Conservation (phyloP, 257 asterid genomes). For the Przewalskia tangutica region DNA sequence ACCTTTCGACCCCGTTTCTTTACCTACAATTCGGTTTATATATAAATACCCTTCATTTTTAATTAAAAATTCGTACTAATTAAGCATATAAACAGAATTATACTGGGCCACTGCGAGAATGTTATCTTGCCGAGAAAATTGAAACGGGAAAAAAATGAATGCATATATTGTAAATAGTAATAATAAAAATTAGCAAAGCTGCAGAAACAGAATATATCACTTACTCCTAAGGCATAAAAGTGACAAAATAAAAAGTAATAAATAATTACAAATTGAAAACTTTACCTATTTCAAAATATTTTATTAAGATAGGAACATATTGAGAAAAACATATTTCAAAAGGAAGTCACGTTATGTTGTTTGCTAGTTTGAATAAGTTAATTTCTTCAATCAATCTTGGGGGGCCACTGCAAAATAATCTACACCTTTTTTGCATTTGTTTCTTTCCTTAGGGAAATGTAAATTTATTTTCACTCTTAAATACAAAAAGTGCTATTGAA, state of each 20-base stretch:
- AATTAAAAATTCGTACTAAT: neutral
- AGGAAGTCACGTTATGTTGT: constrained; percentile 14
- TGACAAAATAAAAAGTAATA: neutral
- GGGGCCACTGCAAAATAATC: neutral
- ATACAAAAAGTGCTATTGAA: neutral
- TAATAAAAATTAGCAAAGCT: neutral
- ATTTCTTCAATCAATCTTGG: neutral
- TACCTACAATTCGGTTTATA: too few relatives aligned
- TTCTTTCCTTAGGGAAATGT: neutral
- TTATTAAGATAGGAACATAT: neutral
- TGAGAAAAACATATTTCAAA: constrained; percentile 1
- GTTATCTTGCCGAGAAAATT: neutral
- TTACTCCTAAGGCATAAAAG: neutral
- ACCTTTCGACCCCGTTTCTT: too few relatives aligned
- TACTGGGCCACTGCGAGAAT: neutral
- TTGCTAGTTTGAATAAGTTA: constrained; percentile 1
- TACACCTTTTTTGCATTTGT: neutral
- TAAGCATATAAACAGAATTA: neutral
- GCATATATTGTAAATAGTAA: neutral
- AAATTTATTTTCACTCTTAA: neutral
- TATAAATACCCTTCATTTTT: neutral
- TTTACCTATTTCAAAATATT: neutral
- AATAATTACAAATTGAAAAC: neutral
- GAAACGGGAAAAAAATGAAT: neutral
- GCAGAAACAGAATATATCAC: neutral